These are phyloP conservation scores for Tolypocladium nubicola DNA, from an alignment of 2,329 filamentous ascomycete species.

Conservation along the genomic window DNA sequence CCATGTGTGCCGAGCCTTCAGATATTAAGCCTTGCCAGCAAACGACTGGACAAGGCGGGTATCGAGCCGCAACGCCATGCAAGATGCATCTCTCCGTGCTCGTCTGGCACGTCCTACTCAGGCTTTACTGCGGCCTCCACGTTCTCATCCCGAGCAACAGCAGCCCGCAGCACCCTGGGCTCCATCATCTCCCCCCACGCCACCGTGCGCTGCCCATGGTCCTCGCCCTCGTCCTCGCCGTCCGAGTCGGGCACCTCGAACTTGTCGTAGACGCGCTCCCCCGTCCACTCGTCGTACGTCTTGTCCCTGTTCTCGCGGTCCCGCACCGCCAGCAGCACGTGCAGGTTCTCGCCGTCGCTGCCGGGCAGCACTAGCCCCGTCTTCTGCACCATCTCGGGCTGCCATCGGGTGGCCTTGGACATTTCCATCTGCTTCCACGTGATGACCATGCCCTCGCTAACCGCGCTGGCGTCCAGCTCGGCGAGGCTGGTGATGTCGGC, in stretches of 20 bases:
- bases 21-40: not conserved
- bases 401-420: slow-evolving; percentile 53
- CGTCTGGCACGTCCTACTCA: not conserved
- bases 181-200: slow-evolving; percentile 55
- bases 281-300: slow-evolving; percentile 54
- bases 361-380: slow-evolving; percentile 56
- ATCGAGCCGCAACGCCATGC: not conserved
- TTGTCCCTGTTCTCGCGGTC: slow-evolving; percentile 52
- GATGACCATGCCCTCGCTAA: slow-evolving; percentile 50
- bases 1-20: not conserved
- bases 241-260: slow-evolving; percentile 64
- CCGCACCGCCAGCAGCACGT: slow-evolving; percentile 56
- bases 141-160: slow-evolving; percentile 6
- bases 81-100: not conserved
- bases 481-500: slow-evolving; percentile 44
- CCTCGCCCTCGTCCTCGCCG: slow-evolving; percentile 46
- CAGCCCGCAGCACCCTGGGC: slow-evolving; percentile 48
- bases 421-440: slow-evolving; percentile 57
- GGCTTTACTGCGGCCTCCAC: not conserved
- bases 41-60: not conserved
- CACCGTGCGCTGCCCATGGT: slow-evolving; percentile 52
- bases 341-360: slow-evolving; percentile 39
- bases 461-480: slow-evolving; percentile 33
- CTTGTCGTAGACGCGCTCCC: slow-evolving; percentile 62
- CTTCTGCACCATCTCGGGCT: slow-evolving; percentile 51